Evolutionary conservation across 495 filamentous ascomycete species (phyloP).

Genomic region (Penicillium robsamsonii): DNA sequence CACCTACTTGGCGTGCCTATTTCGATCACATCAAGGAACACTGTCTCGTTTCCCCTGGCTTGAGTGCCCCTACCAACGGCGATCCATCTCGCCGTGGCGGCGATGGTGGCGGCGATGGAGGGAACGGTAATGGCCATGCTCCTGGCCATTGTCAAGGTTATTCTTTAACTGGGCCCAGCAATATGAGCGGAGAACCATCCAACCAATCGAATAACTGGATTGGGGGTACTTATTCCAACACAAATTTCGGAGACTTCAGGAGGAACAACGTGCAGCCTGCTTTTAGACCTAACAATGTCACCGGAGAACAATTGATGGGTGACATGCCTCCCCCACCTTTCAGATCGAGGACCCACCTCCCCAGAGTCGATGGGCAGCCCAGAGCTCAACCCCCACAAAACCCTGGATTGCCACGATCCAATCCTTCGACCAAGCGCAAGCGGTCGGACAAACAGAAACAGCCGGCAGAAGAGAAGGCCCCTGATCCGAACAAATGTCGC

Average conservation of each 20-base stretch:
- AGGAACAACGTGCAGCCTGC: neutral
- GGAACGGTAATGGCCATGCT: neutral
- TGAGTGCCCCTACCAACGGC: neutral
- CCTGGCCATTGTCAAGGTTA: too few relatives aligned
- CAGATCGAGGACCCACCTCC: neutral
- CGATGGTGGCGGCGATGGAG: neutral
- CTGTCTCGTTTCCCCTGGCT: neutral
- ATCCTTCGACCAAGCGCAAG: constrained; percentile 1
- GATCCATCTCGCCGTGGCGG: neutral
- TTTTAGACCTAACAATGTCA: neutral
- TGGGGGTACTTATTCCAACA: neutral
- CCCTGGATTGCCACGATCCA: neutral
- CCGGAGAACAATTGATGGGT: neutral
- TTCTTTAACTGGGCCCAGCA: neutral
- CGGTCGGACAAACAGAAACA: neutral
- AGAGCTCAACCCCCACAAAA: neutral
- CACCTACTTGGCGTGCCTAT: neutral
- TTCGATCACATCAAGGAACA: neutral
- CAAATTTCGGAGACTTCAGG: neutral
- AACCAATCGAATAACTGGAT: neutral
- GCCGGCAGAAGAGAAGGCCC: neutral
- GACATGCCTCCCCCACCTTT: neutral
- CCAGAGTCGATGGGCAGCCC: neutral
- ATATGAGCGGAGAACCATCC: neutral
- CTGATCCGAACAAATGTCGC: neutral